Evolutionary conservation across 352 stramenopile species (phyloP), one percentile per base, ranked within the genome.

Genomic region (Pythium brachiatum): DNA sequence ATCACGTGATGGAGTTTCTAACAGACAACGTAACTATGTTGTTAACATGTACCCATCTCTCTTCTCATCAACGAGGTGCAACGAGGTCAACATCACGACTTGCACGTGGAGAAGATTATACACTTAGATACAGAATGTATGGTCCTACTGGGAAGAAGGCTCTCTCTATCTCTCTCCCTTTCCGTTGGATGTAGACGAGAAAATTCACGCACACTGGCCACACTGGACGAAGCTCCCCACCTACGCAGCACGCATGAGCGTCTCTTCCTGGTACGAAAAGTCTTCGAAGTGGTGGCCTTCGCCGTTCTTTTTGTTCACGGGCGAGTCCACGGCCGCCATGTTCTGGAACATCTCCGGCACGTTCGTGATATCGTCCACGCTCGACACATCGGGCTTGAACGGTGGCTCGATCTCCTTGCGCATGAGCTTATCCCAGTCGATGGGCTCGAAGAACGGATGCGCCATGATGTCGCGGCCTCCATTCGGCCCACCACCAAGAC

Each of bases 331-430:
- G 0, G 87, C 85, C 13, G 82, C 85, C 87, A 95, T 95, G 54
- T 91, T 92, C 71, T 94, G 87, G 69, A 95, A 95, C 83, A 94
- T 93, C 60, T 94, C 82, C 1, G 87, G 87, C 36, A 94, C 86
- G 61, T 95, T 94, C n/a, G 85, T 90, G 43, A 94, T 88, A 52
- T 95, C 87, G 46, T 94, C 82, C 12, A 90, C 83, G 36, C 79
- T 86, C 16, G 76, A 78, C 16, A 95, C 83, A 2, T 94, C 73
- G 2, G 88, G 88, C 8, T 94, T 68, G 59, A 95, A 96, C 21
- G 83, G 71, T 41, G 88, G 87, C 34, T 78, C 66, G 52, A 95
- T 90, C 64, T 94, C 86, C 57, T 91, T 96, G 12, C 81, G 78
- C 67, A 93, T 77, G 18, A 95, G 73, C 39, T 90, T 83, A 62